Percentiles rank a stretch among this genome's conserved stretches.
These are phyloP conservation scores for Geranium incanum DNA, from an alignment of 441 rosid genomes.

Conservation along the genomic window DNA sequence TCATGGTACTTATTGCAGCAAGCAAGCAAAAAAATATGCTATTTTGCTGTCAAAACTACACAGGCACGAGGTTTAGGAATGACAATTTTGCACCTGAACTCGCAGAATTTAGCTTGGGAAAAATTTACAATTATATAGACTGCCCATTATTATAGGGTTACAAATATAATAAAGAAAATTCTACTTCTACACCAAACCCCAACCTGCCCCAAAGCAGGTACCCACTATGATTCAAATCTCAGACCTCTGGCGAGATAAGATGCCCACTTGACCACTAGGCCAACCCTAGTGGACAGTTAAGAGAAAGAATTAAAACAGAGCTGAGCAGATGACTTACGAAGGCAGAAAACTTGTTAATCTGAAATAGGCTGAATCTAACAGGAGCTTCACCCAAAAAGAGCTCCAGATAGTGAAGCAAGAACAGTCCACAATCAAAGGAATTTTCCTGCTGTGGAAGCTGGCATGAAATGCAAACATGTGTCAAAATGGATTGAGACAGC, in stretches of 20 bases:
- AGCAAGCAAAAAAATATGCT: neutral
- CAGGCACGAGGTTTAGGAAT: neutral
- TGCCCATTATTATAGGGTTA: too few species aligned
- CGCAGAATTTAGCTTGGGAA: too few species aligned
- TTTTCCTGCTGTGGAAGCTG: constrained; percentile 84
- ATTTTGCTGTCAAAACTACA: neutral
- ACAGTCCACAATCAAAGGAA: constrained; percentile 78
- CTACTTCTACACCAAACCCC: too few species aligned
- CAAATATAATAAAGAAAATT: too few species aligned
- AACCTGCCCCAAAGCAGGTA: too few species aligned
- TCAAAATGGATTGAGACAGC: neutral
- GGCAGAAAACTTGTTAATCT: constrained; percentile 31
- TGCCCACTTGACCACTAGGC: too few species aligned
- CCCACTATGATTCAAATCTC: neutral
- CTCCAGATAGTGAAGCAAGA: constrained; percentile 72
- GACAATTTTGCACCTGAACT: neutral
- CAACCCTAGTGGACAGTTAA: neutral
- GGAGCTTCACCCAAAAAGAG: constrained; percentile 60
- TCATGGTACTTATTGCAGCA: neutral
- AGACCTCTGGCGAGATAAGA: neutral
- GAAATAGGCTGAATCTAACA: constrained; percentile 44
- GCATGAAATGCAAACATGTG: constrained; percentile 20
- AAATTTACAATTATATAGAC: too few species aligned
- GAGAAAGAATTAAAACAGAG: neutral
- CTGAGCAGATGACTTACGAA: constrained; percentile 41